These are phyloP conservation scores for Plasmodium reichenowi DNA, from an alignment of 169 alveolate species.

Conservation along the genomic window DNA sequence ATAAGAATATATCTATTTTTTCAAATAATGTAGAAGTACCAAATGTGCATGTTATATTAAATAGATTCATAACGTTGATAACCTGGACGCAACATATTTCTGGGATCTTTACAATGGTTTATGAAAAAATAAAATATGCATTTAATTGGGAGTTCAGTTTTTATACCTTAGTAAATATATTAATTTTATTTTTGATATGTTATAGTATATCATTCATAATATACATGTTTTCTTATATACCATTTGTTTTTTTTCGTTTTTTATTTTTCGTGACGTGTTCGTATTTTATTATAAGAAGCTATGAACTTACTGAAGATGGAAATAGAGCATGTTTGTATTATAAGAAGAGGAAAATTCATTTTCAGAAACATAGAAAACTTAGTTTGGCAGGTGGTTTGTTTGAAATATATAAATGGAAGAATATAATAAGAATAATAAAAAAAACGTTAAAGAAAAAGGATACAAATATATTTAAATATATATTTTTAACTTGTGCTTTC, in stretches of 20 bases:
- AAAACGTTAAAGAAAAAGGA: slow-evolving; percentile 10
- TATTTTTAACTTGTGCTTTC: neutral
- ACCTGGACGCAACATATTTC: slow-evolving; percentile 50
- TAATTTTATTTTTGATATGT: slow-evolving; percentile 49
- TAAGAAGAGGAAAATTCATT: neutral
- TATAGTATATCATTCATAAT: slow-evolving; percentile 44
- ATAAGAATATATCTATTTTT: slow-evolving; percentile 41
- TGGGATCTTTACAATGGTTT: slow-evolving; percentile 54
- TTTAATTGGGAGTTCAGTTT: slow-evolving; percentile 63
- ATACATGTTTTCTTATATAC: slow-evolving; percentile 39
- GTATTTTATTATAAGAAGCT: slow-evolving; percentile 27
- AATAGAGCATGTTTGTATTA: slow-evolving; percentile 35
- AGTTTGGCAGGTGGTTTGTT: neutral
- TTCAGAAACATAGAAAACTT: neutral
- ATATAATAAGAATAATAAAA: neutral
- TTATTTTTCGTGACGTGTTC: slow-evolving; percentile 15
- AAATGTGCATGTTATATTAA: slow-evolving; percentile 50
- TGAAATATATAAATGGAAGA: neutral
- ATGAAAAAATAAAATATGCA: slow-evolving; percentile 67
- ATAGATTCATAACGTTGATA: slow-evolving; percentile 30
- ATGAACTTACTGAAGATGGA: slow-evolving; percentile 60
- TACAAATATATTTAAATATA: neutral
- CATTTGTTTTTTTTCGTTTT: slow-evolving; percentile 49
- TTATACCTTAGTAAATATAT: slow-evolving; percentile 45
- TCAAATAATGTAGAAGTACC: slow-evolving; percentile 70